Base-by-base conservation (phyloP, 164 flowering plant species). In the Warburgia ugandensis region DNA sequence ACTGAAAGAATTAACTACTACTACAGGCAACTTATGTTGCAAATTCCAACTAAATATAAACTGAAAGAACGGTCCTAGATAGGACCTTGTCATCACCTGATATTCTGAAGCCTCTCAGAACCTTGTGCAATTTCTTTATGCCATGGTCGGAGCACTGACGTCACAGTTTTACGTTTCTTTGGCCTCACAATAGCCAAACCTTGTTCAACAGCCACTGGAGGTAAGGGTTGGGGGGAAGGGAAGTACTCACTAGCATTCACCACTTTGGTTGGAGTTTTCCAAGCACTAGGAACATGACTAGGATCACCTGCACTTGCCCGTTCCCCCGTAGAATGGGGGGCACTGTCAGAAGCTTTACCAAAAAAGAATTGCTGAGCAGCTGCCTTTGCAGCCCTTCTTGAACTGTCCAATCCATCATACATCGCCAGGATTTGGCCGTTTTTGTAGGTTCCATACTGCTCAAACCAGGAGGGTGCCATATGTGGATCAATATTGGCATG, bases 401-500 rank as follows among this genome's bases (percentile, higher is more conserved):
- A 44, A 51, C 41, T 35, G 26, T 32, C 55, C 16, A 41, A 29
- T 28, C 61, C 32, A 54, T 71, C 70, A 50, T 58, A 51, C 40
- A 58, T 41, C 8, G 59, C 75, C 45, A 73, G 55, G 45, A 71
- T 69, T 58, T 79, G 84, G 53, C 83, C 90, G 62, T 74, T 81
- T 70, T 74, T 84, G 31, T 77, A 72, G 17, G 70, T 71, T 50
- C 90, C 95, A 68, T 69, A 79, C 50, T 73, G 86, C 56, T 74
- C 83, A 83, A 86, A 84, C 94, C 97, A 90, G 37, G 84, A 71
- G 37, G 94, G 94, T 19, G 94, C 89, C 94, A 84, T 90, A 69
- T 70, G 85, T 8, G 81, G 86, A 71, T 73, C 77, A 48, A 83
- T 61, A 33, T 72, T 17, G 49, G 61, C 67, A 37, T n/a, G n/a